Evolutionary conservation across 345 rosid genomes (phyloP).

Genomic region (Noccaea bulbosa): DNA sequence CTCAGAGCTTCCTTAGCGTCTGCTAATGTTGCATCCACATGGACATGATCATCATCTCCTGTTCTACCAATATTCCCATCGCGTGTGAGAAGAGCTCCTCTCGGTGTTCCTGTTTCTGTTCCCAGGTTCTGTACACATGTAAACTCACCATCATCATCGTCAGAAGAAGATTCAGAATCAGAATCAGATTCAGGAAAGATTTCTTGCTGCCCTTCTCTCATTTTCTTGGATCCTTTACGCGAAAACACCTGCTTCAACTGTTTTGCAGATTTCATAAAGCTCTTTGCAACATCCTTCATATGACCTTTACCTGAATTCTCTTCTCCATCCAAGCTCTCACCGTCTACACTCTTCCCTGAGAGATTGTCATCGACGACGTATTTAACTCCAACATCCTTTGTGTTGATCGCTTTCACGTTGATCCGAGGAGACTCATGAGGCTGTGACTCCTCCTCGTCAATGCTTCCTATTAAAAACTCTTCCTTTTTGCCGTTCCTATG

Average conservation of each 20-base stretch:
- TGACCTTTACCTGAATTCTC: constrained; percentile 52
- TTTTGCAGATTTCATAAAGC: constrained; percentile 60
- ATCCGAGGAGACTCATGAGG: constrained; percentile 55
- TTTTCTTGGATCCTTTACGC: constrained; percentile 62
- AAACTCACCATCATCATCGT: constrained; percentile 46
- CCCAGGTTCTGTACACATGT: constrained; percentile 31
- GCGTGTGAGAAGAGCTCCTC: constrained; percentile 44
- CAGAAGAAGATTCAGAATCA: constrained; percentile 28
- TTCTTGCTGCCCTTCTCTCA: constrained; percentile 37
- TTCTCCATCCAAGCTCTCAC: constrained; percentile 44
- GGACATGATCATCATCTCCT: constrained; percentile 32
- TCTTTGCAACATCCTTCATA: constrained; percentile 65
- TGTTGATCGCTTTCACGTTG: constrained; percentile 61
- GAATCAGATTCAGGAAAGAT: constrained; percentile 49
- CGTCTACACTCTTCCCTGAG: constrained; percentile 43
- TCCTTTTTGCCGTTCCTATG: constrained; percentile 53
- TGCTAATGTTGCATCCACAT: constrained; percentile 40
- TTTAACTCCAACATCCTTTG: constrained; percentile 54
- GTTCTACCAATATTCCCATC: constrained; percentile 39
- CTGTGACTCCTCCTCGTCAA: constrained; percentile 49
- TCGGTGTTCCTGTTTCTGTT: constrained; percentile 25
- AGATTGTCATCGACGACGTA: constrained; percentile 56
- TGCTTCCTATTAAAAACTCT: constrained; percentile 42
- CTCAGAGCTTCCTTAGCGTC: constrained; percentile 25
- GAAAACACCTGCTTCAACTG: constrained; percentile 65